phyloP scores from a whole-genome alignment of 1,139 yeast species.

The Saccharomyces hybrid region DNA sequence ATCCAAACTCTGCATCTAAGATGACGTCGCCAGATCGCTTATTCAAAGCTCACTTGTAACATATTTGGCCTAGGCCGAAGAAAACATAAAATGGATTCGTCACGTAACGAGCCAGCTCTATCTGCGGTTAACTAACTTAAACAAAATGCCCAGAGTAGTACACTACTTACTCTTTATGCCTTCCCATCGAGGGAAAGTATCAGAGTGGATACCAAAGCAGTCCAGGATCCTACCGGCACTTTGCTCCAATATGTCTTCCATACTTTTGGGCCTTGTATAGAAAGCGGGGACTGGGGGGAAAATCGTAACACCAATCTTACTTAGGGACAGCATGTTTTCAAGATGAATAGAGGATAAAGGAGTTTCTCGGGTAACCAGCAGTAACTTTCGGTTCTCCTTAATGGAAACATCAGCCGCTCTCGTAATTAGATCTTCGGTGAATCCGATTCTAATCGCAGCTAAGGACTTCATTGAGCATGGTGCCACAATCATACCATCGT shows the following conservation, averaged over 20 bases:
- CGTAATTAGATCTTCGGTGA: slow-evolving; percentile 21
- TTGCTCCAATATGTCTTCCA: slow-evolving; percentile 20
- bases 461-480: slow-evolving; percentile 27
- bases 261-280: slow-evolving; percentile 18
- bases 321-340: slow-evolving; percentile 20
- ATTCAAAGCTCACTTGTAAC: neutral
- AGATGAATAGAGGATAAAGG: slow-evolving; percentile 23
- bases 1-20: too few relatives aligned
- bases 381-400: slow-evolving; percentile 19
- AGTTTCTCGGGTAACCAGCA: slow-evolving; percentile 22
- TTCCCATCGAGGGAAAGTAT: slow-evolving; percentile 20
- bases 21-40: too few relatives aligned
- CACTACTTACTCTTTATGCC: slow-evolving; percentile 7
- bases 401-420: slow-evolving; percentile 26
- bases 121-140: neutral
- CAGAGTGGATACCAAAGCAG: slow-evolving; percentile 18
- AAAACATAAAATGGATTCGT: neutral
- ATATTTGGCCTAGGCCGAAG: neutral
- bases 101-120: neutral
- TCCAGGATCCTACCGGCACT: slow-evolving; percentile 19
- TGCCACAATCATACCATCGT: slow-evolving; percentile 26
- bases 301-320: slow-evolving; percentile 16
- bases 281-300: slow-evolving; percentile 27
- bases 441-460: slow-evolving; percentile 22
- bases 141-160: neutral